A percentile compares a stretch with the other conserved stretches of the same genome.
These are phyloP conservation scores for Phytophthora sansomeana DNA, from an alignment of 352 stramenopile species.

Conservation along the genomic window DNA sequence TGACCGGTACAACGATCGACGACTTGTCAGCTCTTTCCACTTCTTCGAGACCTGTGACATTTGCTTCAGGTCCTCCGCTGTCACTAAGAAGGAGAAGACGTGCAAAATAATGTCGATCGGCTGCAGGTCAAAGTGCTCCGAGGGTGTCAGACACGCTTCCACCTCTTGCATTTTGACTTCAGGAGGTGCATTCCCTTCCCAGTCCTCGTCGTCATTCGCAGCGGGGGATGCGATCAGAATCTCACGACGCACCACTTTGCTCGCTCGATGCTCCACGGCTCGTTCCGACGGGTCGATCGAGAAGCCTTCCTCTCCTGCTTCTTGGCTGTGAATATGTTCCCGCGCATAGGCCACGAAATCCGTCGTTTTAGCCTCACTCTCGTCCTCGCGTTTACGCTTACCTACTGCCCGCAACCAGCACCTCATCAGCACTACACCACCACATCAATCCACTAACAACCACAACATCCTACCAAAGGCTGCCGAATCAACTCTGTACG, in stretches of 20 bases:
- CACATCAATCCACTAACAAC: neutral
- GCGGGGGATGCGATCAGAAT: slow-evolving; percentile 86
- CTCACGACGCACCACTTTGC: slow-evolving; percentile 85
- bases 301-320: slow-evolving; percentile 82
- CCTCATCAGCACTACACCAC: neutral
- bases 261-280: slow-evolving; percentile 83
- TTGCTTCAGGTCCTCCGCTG: slow-evolving; percentile 68
- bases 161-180: slow-evolving; percentile 52
- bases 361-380: slow-evolving; percentile 22
- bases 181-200: slow-evolving; percentile 46
- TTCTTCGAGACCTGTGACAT: slow-evolving; percentile 83
- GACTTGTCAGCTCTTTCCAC: slow-evolving; percentile 82
- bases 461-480: slow-evolving; percentile 16
- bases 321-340: slow-evolving; percentile 83
- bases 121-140: slow-evolving; percentile 87
- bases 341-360: slow-evolving; percentile 79
- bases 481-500: slow-evolving; percentile 11
- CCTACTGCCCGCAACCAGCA: slow-evolving; percentile 8
- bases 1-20: slow-evolving; percentile 73
- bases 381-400: slow-evolving; percentile 45
- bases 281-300: slow-evolving; percentile 88
- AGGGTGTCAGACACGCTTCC: slow-evolving; percentile 42
- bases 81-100: slow-evolving; percentile 88
- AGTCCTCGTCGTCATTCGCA: slow-evolving; percentile 82
- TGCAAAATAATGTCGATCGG: slow-evolving; percentile 90